Conservation (phyloP, 805 yeast species). For the Candida glaebosa region DNA sequence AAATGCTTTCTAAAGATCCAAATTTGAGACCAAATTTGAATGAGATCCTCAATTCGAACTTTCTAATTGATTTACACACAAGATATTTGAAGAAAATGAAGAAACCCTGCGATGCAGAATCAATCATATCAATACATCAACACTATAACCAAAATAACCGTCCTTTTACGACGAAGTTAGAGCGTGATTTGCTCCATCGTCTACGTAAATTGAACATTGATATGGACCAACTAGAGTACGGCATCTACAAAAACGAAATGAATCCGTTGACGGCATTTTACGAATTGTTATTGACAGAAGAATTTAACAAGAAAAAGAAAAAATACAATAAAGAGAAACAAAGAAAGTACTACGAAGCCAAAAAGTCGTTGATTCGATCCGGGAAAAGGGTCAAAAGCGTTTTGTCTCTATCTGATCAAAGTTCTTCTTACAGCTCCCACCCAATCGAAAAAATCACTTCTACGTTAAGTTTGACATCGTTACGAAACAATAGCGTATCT, state of each 20-base stretch:
- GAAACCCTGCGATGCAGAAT: slow-evolving; percentile 27
- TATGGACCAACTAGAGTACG: slow-evolving; percentile 52
- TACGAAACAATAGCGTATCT: slow-evolving; percentile 7
- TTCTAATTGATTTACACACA: slow-evolving; percentile 30
- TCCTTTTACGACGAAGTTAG: slow-evolving; percentile 59
- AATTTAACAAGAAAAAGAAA: slow-evolving; percentile 32
- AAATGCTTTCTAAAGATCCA: slow-evolving; percentile 66
- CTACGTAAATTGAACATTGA: slow-evolving; percentile 63
- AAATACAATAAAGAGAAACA: slow-evolving; percentile 28
- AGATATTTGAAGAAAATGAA: slow-evolving; percentile 18
- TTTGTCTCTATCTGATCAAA: slow-evolving; percentile 31
- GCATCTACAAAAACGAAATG: slow-evolving; percentile 57
- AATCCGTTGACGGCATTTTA: slow-evolving; percentile 75
- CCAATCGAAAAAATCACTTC: slow-evolving; percentile 39
- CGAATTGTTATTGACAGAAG: slow-evolving; percentile 60
- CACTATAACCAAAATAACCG: slow-evolving; percentile 26
- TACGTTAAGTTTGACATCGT: slow-evolving; percentile 31
- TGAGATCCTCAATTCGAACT: slow-evolving; percentile 35
- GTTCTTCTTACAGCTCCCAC: slow-evolving; percentile 17
- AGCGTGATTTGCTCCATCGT: slow-evolving; percentile 56
- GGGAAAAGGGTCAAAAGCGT: slow-evolving; percentile 34
- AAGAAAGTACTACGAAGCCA: slow-evolving; percentile 30
- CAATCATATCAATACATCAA: slow-evolving; percentile 37
- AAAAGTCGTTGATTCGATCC: slow-evolving; percentile 26
- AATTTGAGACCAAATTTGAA: slow-evolving; percentile 49